These are phyloP conservation scores for Salix brachista DNA, from an alignment of 345 rosid species.

Conservation along the genomic window DNA sequence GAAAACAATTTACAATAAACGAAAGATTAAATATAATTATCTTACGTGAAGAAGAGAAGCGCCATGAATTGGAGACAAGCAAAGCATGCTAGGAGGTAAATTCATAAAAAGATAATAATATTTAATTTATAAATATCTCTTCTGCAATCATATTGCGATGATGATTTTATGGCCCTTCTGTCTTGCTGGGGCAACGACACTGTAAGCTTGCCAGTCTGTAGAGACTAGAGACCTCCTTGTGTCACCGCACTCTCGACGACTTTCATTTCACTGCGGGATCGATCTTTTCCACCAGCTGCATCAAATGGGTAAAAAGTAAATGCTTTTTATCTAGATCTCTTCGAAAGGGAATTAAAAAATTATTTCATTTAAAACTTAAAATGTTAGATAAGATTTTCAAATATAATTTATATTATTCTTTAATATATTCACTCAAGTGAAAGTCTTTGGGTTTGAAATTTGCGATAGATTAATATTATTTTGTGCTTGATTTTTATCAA, in stretches of 20 bases:
- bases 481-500: too few species aligned
- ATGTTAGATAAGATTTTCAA: too few species aligned
- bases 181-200: neutral
- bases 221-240: neutral
- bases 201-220: neutral
- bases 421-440: too few species aligned
- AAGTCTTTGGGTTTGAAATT: too few species aligned
- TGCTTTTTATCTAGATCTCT: neutral
- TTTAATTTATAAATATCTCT: neutral
- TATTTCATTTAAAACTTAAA: too few species aligned
- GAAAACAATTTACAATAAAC: too few species aligned
- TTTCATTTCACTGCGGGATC: neutral
- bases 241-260: neutral
- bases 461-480: rapidly evolving
- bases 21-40: neutral
- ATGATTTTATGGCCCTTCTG: conserved; percentile 24
- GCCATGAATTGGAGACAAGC: neutral
- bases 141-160: conserved; percentile 30
- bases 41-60: neutral
- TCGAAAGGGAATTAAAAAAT: neutral
- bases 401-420: too few species aligned
- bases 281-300: neutral
- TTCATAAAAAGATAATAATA: neutral
- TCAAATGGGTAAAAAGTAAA: neutral
- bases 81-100: neutral